A percentile compares a stretch with the other conserved stretches of the same genome.
phyloP scores from a whole-genome alignment of 352 stramenopile species.

The Blastocystis sp. region DNA sequence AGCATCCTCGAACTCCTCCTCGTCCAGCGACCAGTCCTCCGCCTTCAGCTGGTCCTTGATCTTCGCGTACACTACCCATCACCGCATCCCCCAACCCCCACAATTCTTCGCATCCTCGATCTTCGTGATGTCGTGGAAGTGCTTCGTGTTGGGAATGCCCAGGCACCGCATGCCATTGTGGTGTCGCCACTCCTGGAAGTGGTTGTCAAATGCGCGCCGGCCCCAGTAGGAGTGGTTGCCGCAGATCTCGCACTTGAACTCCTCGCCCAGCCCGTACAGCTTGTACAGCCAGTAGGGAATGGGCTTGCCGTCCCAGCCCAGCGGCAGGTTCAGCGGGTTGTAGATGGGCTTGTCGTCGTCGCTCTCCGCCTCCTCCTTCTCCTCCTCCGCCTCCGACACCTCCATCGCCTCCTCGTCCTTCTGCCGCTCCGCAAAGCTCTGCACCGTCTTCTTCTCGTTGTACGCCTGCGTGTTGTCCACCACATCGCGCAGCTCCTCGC shows the following conservation, averaged over 20 bases:
- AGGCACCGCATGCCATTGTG: slow-evolving; percentile 95
- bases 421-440: slow-evolving; percentile 78
- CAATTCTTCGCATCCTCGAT: slow-evolving; percentile 89
- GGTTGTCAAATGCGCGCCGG: slow-evolving; percentile 88
- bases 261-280: slow-evolving; percentile 77
- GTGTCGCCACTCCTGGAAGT: slow-evolving; percentile 97
- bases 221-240: slow-evolving; percentile 96
- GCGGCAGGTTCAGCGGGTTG: slow-evolving; percentile 95
- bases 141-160: slow-evolving; percentile 97
- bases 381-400: slow-evolving; percentile 75
- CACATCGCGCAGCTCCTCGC: slow-evolving; percentile 74
- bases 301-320: slow-evolving; percentile 97
- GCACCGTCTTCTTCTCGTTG: slow-evolving; percentile 85
- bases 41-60: slow-evolving; percentile 87
- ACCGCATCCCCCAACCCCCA: slow-evolving; percentile 74
- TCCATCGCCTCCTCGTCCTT: slow-evolving; percentile 79
- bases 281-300: slow-evolving; percentile 99
- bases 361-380: slow-evolving; percentile 80
- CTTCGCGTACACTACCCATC: slow-evolving; percentile 85
- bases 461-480: slow-evolving; percentile 79
- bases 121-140: slow-evolving; percentile 97
- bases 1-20: slow-evolving; percentile 98
- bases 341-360: slow-evolving; percentile 91
- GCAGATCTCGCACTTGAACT: slow-evolving; percentile 97
- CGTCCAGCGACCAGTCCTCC: slow-evolving; percentile 88